Evolutionary conservation across 2,329 filamentous ascomycete genomes (phyloP).

Genomic region (Trichothecium sympodiale): DNA sequence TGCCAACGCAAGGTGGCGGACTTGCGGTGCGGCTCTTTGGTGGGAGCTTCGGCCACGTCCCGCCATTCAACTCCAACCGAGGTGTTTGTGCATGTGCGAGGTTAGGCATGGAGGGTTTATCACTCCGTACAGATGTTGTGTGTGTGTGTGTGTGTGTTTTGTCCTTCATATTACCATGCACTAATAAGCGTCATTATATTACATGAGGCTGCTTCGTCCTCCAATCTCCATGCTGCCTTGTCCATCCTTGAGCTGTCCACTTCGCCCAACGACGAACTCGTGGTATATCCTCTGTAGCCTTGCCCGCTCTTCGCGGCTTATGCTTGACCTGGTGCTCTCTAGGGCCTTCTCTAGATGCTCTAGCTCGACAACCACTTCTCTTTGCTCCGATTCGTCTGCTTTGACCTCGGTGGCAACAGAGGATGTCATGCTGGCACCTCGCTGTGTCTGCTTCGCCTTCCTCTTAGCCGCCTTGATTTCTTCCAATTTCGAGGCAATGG

Average conservation of each 20-base stretch:
- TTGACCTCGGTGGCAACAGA: conserved; percentile 11
- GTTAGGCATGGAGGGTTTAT: too few relatives aligned
- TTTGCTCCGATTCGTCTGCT: conserved; percentile 25
- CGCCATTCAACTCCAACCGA: too few relatives aligned
- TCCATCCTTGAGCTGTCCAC: conserved; percentile 90
- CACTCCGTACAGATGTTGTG: background rate
- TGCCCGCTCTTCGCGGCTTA: conserved; percentile 64
- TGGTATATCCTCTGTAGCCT: conserved; percentile 72
- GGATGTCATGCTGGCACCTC: conserved; percentile 8
- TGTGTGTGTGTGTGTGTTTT: background rate
- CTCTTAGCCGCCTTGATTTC: conserved; percentile 63
- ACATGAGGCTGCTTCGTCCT: conserved; percentile 90
- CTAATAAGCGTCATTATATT: conserved; percentile 8
- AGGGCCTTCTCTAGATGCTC: conserved; percentile 72
- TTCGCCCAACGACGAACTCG: conserved; percentile 86
- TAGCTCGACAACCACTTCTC: conserved; percentile 76
- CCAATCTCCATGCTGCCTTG: conserved; percentile 89
- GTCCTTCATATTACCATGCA: background rate
- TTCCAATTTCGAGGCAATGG: conserved; percentile 71
- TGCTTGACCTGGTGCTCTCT: conserved; percentile 67
- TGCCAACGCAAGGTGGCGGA: too few relatives aligned
- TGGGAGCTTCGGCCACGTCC: too few relatives aligned
- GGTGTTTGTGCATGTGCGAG: too few relatives aligned
- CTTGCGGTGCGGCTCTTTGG: too few relatives aligned
- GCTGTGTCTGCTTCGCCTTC: conserved; percentile 22